Evolutionary conservation across 768 basidiomycete genomes (phyloP), one percentile per base, ranked within the genome.

Genomic region (Naganishia onofrii): DNA sequence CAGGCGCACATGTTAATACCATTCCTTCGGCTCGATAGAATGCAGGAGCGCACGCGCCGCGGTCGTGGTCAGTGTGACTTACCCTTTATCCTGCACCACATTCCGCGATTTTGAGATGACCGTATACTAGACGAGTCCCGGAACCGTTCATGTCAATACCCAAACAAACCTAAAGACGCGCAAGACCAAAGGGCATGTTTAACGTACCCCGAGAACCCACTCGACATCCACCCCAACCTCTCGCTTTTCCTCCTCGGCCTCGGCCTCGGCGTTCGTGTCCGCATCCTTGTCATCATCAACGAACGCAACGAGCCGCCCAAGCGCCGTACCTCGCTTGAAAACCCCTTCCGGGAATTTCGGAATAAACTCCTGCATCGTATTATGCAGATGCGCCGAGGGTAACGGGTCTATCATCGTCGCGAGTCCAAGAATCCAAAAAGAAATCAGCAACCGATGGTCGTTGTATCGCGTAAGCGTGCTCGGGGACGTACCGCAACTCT

Each of bases 201-300:
- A n/a, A 76, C 78, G 77, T 71, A 79, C 78, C 28, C 78, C 77
- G 44, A 80, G 60, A 9, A 80, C 78, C 79, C 79, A 80, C 68
- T 73, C 71, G 7, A 78, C 76, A 1, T 73, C 60, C 12, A 79
- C 76, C 29, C 67, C 77, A 13, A 44, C 68, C 26, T 74, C 42
- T 5, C n/a, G 29, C 32, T 44, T 29, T 32, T 0, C n/a, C 66
- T 55, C n/a, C n/a, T n/a, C n/a, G n/a, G n/a, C n/a, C n/a, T n/a
- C n/a, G n/a, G n/a, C n/a, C n/a, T n/a, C n/a, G n/a, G n/a, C n/a
- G n/a, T n/a, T n/a, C n/a, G n/a, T n/a, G n/a, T 38, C 7, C 1
- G 51, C 42, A 3, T 52, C 53, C 10, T 26, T 38, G 2, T 38
- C 54, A 12, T 28, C 67, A 57, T 19, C 67, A 57, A 76, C 76